phyloP scores from a whole-genome alignment of 371 early-diverging fungal genomes.

The Mucor racemosus region DNA sequence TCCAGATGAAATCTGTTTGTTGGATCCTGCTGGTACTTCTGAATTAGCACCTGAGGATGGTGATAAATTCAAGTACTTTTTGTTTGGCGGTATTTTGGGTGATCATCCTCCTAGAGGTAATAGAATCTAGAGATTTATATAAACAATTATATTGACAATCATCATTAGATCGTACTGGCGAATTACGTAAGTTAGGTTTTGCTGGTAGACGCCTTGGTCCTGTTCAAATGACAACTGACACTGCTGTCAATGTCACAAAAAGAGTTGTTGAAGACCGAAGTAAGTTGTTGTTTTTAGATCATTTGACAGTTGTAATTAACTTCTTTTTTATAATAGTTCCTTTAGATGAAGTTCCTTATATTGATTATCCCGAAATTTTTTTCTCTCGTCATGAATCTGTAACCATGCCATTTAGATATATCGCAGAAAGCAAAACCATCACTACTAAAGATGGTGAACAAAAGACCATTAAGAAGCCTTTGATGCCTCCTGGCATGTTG shows the following conservation, averaged over 20 bases:
- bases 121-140: neutral
- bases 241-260: constrained; percentile 67
- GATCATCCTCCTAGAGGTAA: constrained; percentile 73
- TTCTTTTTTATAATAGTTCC: constrained; percentile 41
- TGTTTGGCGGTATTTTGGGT: constrained; percentile 86
- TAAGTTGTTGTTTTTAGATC: constrained; percentile 22
- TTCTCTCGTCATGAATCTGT: constrained; percentile 74
- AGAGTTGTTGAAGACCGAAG: constrained; percentile 63
- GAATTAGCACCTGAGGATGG: constrained; percentile 73
- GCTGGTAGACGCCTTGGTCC: constrained; percentile 79
- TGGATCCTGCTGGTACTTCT: constrained; percentile 69
- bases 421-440: constrained; percentile 54
- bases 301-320: neutral
- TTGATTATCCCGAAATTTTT: constrained; percentile 78
- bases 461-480: constrained; percentile 61
- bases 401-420: constrained; percentile 77
- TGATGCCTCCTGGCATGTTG: constrained; percentile 80
- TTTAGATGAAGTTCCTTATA: constrained; percentile 67
- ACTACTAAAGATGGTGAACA: constrained; percentile 53
- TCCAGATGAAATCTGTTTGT: constrained; percentile 68
- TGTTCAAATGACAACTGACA: constrained; percentile 80
- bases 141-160: neutral
- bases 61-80: constrained; percentile 68
- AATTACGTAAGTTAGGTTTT: constrained; percentile 75
- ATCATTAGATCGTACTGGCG: constrained; percentile 73